Evolutionary conservation across 75 land plant species (phyloP), one percentile per base, ranked within the genome.

Genomic region (Selaginella tamariscina): DNA sequence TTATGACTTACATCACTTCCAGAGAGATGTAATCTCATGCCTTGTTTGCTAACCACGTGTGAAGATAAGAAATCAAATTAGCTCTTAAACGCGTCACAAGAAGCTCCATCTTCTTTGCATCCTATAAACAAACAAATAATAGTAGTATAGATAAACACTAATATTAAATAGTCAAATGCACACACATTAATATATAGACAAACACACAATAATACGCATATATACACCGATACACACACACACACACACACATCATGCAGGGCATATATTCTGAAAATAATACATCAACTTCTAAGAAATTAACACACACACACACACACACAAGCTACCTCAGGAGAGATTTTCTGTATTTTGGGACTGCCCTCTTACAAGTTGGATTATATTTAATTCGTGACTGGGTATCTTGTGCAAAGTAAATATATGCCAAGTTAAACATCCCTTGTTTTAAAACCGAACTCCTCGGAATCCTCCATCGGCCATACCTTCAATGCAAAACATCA

Each of bases 381-480:
- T 65, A 80, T 73, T 75, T 68, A 55, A 67, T 66, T 64, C 68
- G 70, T 24, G 77, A 65, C 22, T 82, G 80, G 28, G 31, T 29
- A 33, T 93, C 84, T 55, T 32, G 68, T 2, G 77, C 60, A 59
- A 86, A 93, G 65, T 83, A 74, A 27, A 62, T 27, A 65, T 66
- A 66, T 76, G 85, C 83, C 69, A 84, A 66, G 27, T 77, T 70
- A 65, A 86, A 93, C 22, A 93, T 81, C 18, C 80, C 84, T 82
- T 86, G 94, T 56, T 79, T 74, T n/a, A 65, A 89, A 80, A 20
- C 88, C 94, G 80, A 70, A 83, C 0, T 89, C 88, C 33, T 87
- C 82, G 72, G 70, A 77, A 31, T 84, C 96, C 65, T 84, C 98
- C 68, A 84, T 79, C 21, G 96, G 95, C 98, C 98, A 93, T 69